Percentiles rank a stretch among this genome's conserved stretches.
Conservation (phyloP, 805 yeast genomes). For the Naumovozyma baii region DNA sequence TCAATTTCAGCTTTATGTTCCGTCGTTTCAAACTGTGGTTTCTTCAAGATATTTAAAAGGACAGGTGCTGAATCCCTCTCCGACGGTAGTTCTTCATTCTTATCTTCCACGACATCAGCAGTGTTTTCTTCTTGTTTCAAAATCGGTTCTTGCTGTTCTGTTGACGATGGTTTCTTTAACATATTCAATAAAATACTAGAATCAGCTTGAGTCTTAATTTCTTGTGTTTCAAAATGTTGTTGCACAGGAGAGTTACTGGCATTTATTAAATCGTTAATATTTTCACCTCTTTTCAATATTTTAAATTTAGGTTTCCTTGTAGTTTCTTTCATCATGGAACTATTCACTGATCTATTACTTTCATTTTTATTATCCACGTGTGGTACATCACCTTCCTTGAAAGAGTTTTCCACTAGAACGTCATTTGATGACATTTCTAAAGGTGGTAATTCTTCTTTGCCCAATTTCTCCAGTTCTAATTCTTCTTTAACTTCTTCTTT, state of each 20-base stretch:
- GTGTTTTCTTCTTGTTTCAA: background rate
- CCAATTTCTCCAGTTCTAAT: slow-evolving; percentile 8
- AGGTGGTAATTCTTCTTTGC: slow-evolving; percentile 5
- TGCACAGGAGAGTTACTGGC: background rate
- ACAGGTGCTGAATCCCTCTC: no score
- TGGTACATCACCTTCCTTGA: slow-evolving; percentile 15
- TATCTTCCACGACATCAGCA: background rate
- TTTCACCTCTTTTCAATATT: slow-evolving; percentile 32
- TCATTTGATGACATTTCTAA: slow-evolving; percentile 2
- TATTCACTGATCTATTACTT: slow-evolving; percentile 10
- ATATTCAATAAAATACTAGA: slow-evolving; percentile 14
- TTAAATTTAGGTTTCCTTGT: slow-evolving; percentile 26
- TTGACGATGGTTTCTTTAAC: slow-evolving; percentile 1
- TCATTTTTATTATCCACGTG: slow-evolving; percentile 14
- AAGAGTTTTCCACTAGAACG: slow-evolving; percentile 9
- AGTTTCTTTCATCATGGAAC: background rate
- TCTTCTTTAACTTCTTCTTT: slow-evolving; percentile 4
- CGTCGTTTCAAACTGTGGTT: no score
- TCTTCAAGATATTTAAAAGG: slow-evolving; percentile 2
- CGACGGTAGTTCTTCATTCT: no score
- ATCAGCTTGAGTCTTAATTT: slow-evolving; percentile 4
- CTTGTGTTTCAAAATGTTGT: no score
- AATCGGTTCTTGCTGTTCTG: background rate
- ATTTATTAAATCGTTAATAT: slow-evolving; percentile 12
- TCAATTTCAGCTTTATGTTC: no score